Conservation (phyloP, 164 flowering plant genomes). For the Vitis rotundifolia region DNA sequence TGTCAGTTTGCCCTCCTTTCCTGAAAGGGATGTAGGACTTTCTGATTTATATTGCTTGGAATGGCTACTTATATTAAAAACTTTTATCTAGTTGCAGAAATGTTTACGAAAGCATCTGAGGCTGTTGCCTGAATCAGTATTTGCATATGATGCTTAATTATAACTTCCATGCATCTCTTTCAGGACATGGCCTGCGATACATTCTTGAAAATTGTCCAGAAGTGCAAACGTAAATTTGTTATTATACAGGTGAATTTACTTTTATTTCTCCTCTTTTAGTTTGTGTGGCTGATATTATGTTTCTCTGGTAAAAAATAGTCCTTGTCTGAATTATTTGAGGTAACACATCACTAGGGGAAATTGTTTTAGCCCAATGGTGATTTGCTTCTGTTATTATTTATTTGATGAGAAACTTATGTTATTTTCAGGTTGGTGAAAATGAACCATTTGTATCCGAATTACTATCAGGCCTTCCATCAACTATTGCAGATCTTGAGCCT, state of each 20-base stretch:
- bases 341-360: not conserved
- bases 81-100: too few species aligned
- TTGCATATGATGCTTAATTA: not conserved
- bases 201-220: slow-evolving; percentile 96
- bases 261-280: not conserved
- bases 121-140: too few species aligned
- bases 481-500: slow-evolving; percentile 90
- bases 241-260: slow-evolving; percentile 65
- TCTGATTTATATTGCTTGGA: too few species aligned
- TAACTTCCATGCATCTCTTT: slow-evolving; percentile 13
- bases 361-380: too few species aligned
- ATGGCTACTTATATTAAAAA: too few species aligned
- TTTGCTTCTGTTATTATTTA: not conserved
- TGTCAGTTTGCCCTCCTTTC: too few species aligned
- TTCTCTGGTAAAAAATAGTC: too few species aligned
- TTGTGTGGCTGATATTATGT: not conserved
- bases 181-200: slow-evolving; percentile 99
- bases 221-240: slow-evolving; percentile 97
- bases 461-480: slow-evolving; percentile 75
- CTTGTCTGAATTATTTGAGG: not conserved
- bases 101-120: too few species aligned
- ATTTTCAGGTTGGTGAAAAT: slow-evolving; percentile 82
- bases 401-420: slow-evolving; percentile 1
- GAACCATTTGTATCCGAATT: slow-evolving; percentile 99
- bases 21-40: too few species aligned